Evolutionary conservation across 257 asterid genomes (phyloP), one percentile per base, ranked within the genome.

Genomic region (Thymus quinquecostatus): DNA sequence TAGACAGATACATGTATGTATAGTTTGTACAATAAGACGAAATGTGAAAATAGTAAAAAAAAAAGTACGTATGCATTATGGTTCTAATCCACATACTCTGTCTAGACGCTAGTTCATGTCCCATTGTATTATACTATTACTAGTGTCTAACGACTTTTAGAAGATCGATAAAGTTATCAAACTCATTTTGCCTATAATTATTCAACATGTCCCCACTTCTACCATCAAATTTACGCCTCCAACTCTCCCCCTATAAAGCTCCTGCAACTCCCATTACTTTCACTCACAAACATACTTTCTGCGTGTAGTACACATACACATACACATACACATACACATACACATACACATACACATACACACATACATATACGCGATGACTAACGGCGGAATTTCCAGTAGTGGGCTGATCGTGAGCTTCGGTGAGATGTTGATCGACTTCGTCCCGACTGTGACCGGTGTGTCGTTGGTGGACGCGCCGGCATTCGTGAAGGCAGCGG

Each of bases 371-470:
- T 13, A 6, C n/a, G 48, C 49, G 11, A 66, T 47, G 60, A 7
- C 47, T n/a, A 32, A n/a, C 45, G 29, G 29, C 36, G 43, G 47
- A 0, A 13, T 8, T 55, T 55, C n/a, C 4, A 60, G 57, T 8
- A 40, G 5, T 7, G 47, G 76, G 21, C 41, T 73, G 49, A 73
- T 73, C 60, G 78, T 74, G 11, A 44, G 49, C 57, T 56, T 73
- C 66, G 96, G 95, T 3, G 96, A 90, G 88, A 87, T 90, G 95
- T 64, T 90, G 66, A 90, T 90, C 66, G 96, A 90, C 76, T 87
- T 88, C 44, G 92, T 90, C n/a, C 96, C 96, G 30, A 90, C 91
- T 0, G 95, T 77, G 11, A 83, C 92, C 65, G 95, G 96, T 45
- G 92, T 87, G 2, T 90, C 96, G 0, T 77, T 90, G 9, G 88